phyloP scores from a whole-genome alignment of 345 rosid species.

The Eucalyptus cloeziana region DNA sequence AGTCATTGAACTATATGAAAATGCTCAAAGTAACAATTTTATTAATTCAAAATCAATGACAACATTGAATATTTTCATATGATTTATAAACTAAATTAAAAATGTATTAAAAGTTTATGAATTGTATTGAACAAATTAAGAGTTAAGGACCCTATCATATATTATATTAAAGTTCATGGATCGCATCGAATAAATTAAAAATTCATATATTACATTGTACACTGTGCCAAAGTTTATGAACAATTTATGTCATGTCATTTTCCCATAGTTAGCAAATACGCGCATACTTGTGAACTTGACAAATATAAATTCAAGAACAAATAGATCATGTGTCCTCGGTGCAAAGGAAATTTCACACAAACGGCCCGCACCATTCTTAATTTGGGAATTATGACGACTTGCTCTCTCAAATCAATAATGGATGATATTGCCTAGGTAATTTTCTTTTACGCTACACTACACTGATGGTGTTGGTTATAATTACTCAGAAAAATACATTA shows the following conservation, averaged over 20 bases:
- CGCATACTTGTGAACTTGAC: background rate
- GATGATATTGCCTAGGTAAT: background rate
- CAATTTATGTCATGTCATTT: too few relatives aligned
- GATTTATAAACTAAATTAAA: fast-evolving
- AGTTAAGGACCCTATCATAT: fast-evolving
- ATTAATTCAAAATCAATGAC: too few relatives aligned
- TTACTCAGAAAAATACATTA: background rate
- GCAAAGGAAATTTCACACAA: background rate
- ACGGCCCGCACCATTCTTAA: fast-evolving
- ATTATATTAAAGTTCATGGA: fast-evolving
- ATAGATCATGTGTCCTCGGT: fast-evolving
- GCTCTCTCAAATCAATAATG: background rate
- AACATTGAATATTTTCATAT: too few relatives aligned
- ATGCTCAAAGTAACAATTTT: background rate
- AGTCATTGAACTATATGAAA: too few relatives aligned
- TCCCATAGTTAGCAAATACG: background rate
- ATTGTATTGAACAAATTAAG: too few relatives aligned
- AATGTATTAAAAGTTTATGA: fast-evolving
- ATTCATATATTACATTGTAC: fast-evolving
- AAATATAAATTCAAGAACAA: background rate
- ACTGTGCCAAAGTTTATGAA: fast-evolving
- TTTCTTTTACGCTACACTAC: background rate
- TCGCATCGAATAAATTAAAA: too few relatives aligned
- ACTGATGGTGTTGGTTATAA: background rate
- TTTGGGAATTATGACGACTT: background rate